Base-by-base conservation (phyloP, 805 yeast species). In the Cyberlindnera mycetangii region DNA sequence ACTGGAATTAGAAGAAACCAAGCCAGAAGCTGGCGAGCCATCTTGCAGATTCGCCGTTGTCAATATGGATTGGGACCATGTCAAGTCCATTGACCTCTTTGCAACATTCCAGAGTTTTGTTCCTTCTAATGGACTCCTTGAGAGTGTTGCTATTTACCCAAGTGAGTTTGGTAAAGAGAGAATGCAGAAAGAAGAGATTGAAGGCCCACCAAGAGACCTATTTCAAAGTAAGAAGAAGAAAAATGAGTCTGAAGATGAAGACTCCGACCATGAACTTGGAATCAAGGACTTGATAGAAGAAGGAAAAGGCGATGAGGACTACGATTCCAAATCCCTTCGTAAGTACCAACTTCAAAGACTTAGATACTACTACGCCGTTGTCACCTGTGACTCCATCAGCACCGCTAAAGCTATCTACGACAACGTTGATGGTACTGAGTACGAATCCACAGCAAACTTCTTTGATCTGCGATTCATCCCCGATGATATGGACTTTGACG, bases 51-150 rank as follows among this genome's bases (percentile, higher is more conserved):
- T 93, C 58, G 99, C 99, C 0, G 96, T 84, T 1, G 98, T 93
- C 24, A 93, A 93, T 59, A 71, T 93, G 76, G 99, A 93, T 61
- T 93, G 99, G 99, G 99, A 93, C 56, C 86, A 93, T 59, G 75
- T 93, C n/a, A 76, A 79, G 37, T 85, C 98, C 0, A 78, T 79
- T 4, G 98, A 93, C 61, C 69, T 92, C 51, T 78, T 87, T 84
- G 95, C 95, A 5, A 84, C 98, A 0, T 89, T 92, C 56, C 69
- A 81, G 7, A 80, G 95, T 44, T 93, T 92, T 67, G 82, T 86
- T 18, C 96, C 96, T 16, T 66, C 78, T 18, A 81, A 76, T 28
- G 95, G 95, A 2, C 68, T 70, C 36, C 83, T 92, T 43, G 62
- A 68, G 36, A 78, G 81, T n/a, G 83, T 93, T 8, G 60, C 78